Evolutionary conservation across 495 filamentous ascomycete genomes (phyloP).

Genomic region (Aspergillus heteromorphus): DNA sequence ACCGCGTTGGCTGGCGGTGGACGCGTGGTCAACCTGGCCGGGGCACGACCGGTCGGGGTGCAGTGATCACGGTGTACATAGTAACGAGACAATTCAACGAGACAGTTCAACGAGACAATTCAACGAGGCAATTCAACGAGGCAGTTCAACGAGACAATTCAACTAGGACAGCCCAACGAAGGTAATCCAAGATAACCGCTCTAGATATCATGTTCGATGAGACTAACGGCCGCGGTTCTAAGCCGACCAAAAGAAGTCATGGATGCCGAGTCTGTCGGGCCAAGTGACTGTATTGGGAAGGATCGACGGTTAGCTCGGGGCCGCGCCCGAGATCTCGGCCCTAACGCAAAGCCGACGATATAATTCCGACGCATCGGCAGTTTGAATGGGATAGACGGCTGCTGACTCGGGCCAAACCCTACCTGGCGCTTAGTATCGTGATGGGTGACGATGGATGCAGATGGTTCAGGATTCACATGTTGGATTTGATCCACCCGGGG

Average conservation of each 20-base stretch:
- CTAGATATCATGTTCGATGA: neutral
- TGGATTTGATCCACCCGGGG: too few species aligned
- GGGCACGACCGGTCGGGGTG: slow-evolving; percentile 48
- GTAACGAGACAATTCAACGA: neutral
- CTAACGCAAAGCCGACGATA: neutral
- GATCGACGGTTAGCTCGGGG: neutral
- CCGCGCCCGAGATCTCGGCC: neutral
- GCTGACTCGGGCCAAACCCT: too few species aligned
- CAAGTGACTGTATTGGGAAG: neutral
- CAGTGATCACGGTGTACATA: slow-evolving; percentile 17
- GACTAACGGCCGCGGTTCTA: too few species aligned
- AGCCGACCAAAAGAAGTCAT: neutral
- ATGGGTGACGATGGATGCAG: too few species aligned
- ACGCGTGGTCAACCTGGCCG: slow-evolving; percentile 49
- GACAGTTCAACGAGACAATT: too few species aligned
- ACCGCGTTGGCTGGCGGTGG: slow-evolving; percentile 21
- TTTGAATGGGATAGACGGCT: too few species aligned
- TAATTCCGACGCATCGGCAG: neutral
- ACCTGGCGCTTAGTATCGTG: too few species aligned
- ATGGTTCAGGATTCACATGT: too few species aligned
- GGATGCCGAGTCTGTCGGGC: neutral
- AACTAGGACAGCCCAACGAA: too few species aligned
- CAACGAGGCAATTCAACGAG: too few species aligned
- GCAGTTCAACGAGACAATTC: too few species aligned
- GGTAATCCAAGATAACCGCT: too few species aligned